Evolutionary conservation across 2,329 filamentous ascomycete species (phyloP).

Genomic region (Amesomyces nigricolor): DNA sequence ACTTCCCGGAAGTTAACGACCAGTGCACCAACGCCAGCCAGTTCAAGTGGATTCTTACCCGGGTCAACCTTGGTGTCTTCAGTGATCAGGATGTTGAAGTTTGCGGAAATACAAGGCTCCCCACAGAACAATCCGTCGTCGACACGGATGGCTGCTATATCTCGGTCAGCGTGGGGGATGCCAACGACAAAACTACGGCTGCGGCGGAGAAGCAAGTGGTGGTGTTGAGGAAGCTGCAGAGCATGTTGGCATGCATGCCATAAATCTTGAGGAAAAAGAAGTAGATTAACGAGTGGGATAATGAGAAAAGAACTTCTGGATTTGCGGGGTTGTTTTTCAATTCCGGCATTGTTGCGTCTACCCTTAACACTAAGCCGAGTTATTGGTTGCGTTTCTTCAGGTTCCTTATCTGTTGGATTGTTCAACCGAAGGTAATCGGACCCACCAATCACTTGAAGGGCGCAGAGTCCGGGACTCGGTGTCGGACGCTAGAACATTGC

Average conservation of each 20-base stretch:
- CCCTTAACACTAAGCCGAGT: too few species aligned
- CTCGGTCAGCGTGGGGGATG: slow-evolving; percentile 57
- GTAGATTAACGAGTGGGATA: too few species aligned
- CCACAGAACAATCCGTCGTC: slow-evolving; percentile 52
- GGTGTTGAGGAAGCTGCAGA: slow-evolving; percentile 45
- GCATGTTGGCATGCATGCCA: slow-evolving; percentile 19
- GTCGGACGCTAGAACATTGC: too few species aligned
- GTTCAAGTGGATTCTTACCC: slow-evolving; percentile 59
- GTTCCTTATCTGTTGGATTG: too few species aligned
- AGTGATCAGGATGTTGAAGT: slow-evolving; percentile 50
- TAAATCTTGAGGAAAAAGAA: not conserved
- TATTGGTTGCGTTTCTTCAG: too few species aligned
- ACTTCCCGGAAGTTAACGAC: slow-evolving; percentile 52
- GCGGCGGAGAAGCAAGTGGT: slow-evolving; percentile 44
- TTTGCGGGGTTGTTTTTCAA: too few species aligned
- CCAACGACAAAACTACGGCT: slow-evolving; percentile 55
- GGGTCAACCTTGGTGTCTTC: slow-evolving; percentile 53
- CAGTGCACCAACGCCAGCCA: slow-evolving; percentile 46
- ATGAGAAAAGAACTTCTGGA: too few species aligned
- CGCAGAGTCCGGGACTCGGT: too few species aligned
- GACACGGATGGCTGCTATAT: slow-evolving; percentile 51
- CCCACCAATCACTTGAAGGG: too few species aligned
- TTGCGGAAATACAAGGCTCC: slow-evolving; percentile 51
- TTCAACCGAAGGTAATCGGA: too few species aligned
- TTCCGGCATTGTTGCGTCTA: too few species aligned